Evolutionary conservation across 2,329 filamentous ascomycete genomes (phyloP), one percentile per base, ranked within the genome.

Genomic region (Plectosphaerella plurivora): DNA sequence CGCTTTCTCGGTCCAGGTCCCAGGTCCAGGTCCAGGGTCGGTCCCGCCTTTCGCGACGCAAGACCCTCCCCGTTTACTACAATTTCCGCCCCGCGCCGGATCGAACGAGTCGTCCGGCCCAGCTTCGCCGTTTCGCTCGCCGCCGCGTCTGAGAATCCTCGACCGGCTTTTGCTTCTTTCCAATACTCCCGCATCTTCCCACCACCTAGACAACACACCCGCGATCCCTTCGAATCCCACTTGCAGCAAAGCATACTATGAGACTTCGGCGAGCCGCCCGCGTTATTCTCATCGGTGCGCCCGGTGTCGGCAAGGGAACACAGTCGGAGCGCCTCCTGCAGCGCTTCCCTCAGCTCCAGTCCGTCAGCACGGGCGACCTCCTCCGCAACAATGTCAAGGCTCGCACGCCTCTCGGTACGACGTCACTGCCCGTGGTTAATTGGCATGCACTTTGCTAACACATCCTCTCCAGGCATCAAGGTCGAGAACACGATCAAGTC

Each of bases 291-390:
- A 84, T 99, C 62, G 94, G 94, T 62, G 92, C 93, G 50, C 94
- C 94, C n/a, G 92, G 92, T 53, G 94, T 96, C 53, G 94, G 94
- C 57, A 99, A 99, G 71, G 94, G 93, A 57, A 99, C 94, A 3
- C 94, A 99, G 75, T 91, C 90, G 49, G 89, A 96, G 69, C 85
- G 94, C 56, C 78, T 99, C 57, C 85, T 97, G 60, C 77, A 86
- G 61, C 85, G 89, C 60, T 99, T 94, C 66, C 90, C 92, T 4
- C 89, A 97, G 65, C 78, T 99, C 46, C 88, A 90, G 50, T 87
- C 91, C 16, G 93, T 99, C 69, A 96, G 91, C 71, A 96, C 94
- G 4, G 94, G 94, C 55, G 93, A 99, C 70, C 76, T 99, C 15
- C 75, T 99, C 53, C 87, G 94, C 57, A 85, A 91, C 66, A 96